A percentile compares a stretch with the other conserved stretches of the same genome.
Evolutionary conservation across 2,329 filamentous ascomycete genomes (phyloP).

Genomic region (Fusarium paranaense): DNA sequence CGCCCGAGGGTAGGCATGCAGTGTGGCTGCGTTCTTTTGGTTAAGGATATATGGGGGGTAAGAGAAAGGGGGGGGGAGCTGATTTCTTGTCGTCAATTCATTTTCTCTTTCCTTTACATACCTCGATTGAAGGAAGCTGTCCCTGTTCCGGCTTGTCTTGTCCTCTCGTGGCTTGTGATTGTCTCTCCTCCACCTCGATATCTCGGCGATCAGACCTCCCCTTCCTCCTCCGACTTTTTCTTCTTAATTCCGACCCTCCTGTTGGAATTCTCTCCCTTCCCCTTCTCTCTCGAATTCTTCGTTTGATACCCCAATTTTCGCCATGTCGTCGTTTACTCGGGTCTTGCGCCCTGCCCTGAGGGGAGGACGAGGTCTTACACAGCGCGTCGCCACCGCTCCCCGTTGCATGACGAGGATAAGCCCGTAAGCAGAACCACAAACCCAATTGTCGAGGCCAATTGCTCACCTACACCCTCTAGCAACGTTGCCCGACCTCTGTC

Average conservation of each 20-base stretch:
- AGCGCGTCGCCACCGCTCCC: slow-evolving; percentile 40
- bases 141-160: slow-evolving; percentile 2
- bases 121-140: neutral
- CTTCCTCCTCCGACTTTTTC: neutral
- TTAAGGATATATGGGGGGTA: neutral
- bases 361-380: slow-evolving; percentile 54
- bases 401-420: slow-evolving; percentile 38
- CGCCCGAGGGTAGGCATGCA: neutral
- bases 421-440: slow-evolving; percentile 39
- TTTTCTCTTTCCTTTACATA: neutral
- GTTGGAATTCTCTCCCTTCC: neutral
- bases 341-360: slow-evolving; percentile 64
- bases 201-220: neutral
- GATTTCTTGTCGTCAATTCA: neutral
- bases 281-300: neutral
- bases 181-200: slow-evolving; percentile 24
- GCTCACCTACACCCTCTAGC: slow-evolving; percentile 16
- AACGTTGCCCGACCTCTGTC: slow-evolving; percentile 67
- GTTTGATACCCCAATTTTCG: neutral
- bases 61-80: neutral
- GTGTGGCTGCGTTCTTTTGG: slow-evolving; percentile 8
- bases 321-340: slow-evolving; percentile 60
- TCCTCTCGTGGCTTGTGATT: slow-evolving; percentile 33
- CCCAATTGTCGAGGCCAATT: neutral
- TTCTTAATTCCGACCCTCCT: neutral